Evolutionary conservation across 441 rosid species (phyloP), one percentile per base, ranked within the genome.

Genomic region (Mallotus repandus): DNA sequence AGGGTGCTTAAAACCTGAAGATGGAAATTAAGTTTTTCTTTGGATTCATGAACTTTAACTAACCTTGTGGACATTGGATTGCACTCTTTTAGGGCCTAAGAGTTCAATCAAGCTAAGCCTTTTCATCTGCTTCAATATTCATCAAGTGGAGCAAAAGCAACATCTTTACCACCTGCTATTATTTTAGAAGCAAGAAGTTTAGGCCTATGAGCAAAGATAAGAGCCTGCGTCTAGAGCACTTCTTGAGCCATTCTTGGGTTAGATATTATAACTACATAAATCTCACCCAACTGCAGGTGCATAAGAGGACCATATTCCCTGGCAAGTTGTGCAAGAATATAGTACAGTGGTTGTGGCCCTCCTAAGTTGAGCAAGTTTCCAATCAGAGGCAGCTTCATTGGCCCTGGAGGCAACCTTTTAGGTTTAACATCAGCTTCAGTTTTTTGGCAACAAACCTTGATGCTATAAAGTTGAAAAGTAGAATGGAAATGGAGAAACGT

Each of bases 51-150:
- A n/a, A n/a, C n/a, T n/a, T n/a, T n/a, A n/a, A n/a, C n/a, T n/a
- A n/a, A n/a, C n/a, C n/a, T n/a, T n/a, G n/a, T n/a, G n/a, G n/a
- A n/a, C n/a, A n/a, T n/a, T n/a, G n/a, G n/a, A n/a, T 19, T 55
- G 35, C 6, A 80, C 81, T 11, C 62, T 54, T 61, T 49, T 76
- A 9, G 76, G 50, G 9, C 76, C 77, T 3, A 78, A 67, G 25
- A 83, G 73, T 65, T 74, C 69, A 2, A 66, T 63, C 38, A 66
- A 63, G 38, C 64, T 71, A 15, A 74, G 11, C 55, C 59, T 80
- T 49, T 76, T 78, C 46, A 83, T 52, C 41, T 65, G 67, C 70
- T 72, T 76, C 75, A 76, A 25, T 80, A 78, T 19, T 78, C 76
- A 22, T 65, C 71, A 13, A 38, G 38, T 1, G 74, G 77, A 29